Percentiles rank a stretch among this genome's conserved stretches.
These are phyloP conservation scores for Chlamydomonas incerta DNA, from an alignment of 139 green algal species.

Conservation along the genomic window DNA sequence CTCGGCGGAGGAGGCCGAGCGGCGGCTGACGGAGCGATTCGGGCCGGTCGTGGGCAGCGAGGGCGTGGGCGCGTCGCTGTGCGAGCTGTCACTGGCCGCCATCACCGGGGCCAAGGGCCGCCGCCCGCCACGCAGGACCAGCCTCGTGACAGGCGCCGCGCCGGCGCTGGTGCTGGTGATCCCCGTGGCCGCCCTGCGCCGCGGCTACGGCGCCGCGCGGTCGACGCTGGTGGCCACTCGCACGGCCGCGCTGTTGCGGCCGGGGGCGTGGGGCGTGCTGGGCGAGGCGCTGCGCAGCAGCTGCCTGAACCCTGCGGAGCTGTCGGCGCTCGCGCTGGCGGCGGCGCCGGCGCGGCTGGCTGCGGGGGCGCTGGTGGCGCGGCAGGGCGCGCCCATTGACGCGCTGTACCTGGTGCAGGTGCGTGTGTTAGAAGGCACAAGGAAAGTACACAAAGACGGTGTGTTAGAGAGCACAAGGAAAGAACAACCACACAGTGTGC, in stretches of 20 bases:
- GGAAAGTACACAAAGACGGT: too few species aligned
- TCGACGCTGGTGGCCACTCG: background rate
- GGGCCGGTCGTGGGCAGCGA: background rate
- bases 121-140: background rate
- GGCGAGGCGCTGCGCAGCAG: background rate
- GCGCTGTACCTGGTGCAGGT: slow-evolving; percentile 39
- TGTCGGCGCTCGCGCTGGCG: slow-evolving; percentile 19
- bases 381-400: slow-evolving; percentile 6
- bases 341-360: slow-evolving; percentile 6
- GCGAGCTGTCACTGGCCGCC: background rate
- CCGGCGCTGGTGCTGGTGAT: slow-evolving; percentile 9
- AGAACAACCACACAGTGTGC: too few species aligned
- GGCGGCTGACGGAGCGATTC: background rate
- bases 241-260: background rate
- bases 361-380: slow-evolving; percentile 22
- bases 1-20: background rate
- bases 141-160: background rate
- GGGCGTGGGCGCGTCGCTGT: background rate
- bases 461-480: too few species aligned
- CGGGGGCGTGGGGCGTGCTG: background rate
- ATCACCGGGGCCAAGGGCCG: background rate
- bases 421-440: too few species aligned
- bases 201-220: background rate
- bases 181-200: background rate
- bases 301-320: background rate